Evolutionary conservation across 2,329 filamentous ascomycete genomes (phyloP).

Genomic region (Didymella pomorum): DNA sequence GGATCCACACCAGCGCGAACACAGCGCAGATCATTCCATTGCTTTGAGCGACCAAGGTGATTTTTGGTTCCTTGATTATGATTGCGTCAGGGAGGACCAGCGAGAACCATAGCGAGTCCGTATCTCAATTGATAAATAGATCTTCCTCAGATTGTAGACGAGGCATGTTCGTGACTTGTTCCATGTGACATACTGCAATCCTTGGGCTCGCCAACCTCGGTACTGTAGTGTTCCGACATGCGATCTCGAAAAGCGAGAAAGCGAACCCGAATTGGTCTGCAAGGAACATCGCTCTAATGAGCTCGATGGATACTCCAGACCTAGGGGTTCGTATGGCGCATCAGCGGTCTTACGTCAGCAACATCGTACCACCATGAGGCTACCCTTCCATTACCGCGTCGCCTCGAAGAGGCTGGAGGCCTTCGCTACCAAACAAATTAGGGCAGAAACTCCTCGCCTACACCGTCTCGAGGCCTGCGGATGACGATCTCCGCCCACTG

Average conservation of each 20-base stretch:
- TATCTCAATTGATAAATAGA: background rate
- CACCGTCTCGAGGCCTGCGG: background rate
- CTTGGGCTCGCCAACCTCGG: too few species aligned
- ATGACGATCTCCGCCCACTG: background rate
- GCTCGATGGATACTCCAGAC: too few species aligned
- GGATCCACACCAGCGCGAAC: background rate
- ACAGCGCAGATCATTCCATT: background rate
- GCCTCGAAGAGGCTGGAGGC: background rate
- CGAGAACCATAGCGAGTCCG: background rate
- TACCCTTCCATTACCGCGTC: background rate
- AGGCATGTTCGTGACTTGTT: background rate
- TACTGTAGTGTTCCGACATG: too few species aligned
- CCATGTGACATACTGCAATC: background rate
- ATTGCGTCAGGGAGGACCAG: background rate
- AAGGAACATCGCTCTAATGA: too few species aligned
- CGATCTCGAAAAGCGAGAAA: too few species aligned
- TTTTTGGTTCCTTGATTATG: background rate
- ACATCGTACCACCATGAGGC: too few species aligned
- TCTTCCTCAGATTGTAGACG: background rate
- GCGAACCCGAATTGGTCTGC: too few species aligned
- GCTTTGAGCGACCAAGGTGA: background rate
- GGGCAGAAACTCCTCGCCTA: background rate
- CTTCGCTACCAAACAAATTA: background rate
- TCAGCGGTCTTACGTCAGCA: background rate
- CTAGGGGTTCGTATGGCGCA: too few species aligned